Percentiles rank a stretch among this genome's conserved stretches.
Evolutionary conservation across 2,329 filamentous ascomycete genomes (phyloP).

Genomic region (Fusarium napiforme): DNA sequence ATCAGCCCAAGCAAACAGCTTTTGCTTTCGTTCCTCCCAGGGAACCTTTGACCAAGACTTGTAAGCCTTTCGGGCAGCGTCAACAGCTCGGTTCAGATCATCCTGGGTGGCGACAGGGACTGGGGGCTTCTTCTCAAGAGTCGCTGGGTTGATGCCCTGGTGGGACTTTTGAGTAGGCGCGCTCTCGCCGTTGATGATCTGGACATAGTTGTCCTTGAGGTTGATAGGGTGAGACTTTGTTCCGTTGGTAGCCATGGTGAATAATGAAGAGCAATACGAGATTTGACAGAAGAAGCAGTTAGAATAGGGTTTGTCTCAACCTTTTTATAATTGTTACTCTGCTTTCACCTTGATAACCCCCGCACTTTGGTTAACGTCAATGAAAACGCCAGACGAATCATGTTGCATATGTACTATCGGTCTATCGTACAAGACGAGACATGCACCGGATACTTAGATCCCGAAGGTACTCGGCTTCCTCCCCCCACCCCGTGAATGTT

Average conservation of each 20-base stretch:
- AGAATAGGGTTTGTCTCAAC: neutral
- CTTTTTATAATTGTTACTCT: neutral
- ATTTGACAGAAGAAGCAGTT: neutral
- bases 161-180: constrained; percentile 29
- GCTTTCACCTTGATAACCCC: constrained; percentile 4
- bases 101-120: constrained; percentile 42
- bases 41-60: constrained; percentile 44
- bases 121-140: constrained; percentile 44
- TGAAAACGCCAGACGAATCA: constrained; percentile 15
- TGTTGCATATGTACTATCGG: neutral
- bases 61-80: constrained; percentile 40
- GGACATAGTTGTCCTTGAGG: constrained; percentile 34
- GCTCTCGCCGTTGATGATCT: constrained; percentile 41
- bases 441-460: neutral
- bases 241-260: constrained; percentile 26
- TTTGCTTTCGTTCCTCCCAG: constrained; percentile 36
- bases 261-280: neutral
- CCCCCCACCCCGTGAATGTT: neutral
- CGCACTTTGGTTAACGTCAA: constrained; percentile 12
- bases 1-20: constrained; percentile 42
- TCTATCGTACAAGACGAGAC: neutral
- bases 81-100: constrained; percentile 42
- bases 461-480: constrained; percentile 8
- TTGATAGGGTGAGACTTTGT: constrained; percentile 6
- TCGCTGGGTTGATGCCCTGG: constrained; percentile 47